A percentile compares a stretch with the other conserved stretches of the same genome.
These are phyloP conservation scores for Phytophthora syringae DNA, from an alignment of 352 stramenopile genomes.

Conservation along the genomic window DNA sequence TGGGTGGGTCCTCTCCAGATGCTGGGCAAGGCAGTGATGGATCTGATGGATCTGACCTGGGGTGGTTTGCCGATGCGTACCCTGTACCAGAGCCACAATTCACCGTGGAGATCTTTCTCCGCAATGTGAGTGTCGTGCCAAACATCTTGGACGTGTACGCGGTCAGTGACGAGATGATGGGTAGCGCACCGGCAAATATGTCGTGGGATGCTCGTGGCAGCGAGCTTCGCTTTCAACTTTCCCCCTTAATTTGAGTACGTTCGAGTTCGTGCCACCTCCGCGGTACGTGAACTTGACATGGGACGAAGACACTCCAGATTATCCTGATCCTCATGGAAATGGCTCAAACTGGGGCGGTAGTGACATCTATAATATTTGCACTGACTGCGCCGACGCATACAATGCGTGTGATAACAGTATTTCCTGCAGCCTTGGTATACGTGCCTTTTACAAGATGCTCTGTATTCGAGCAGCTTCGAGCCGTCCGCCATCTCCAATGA, in stretches of 20 bases:
- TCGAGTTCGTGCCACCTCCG: constrained; percentile 48
- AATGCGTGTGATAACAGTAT: constrained; percentile 34
- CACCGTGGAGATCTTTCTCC: constrained; percentile 40
- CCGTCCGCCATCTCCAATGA: constrained; percentile 7
- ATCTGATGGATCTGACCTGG: constrained; percentile 1
- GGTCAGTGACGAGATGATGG: constrained; percentile 3
- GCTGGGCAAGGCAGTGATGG: constrained; percentile 6
- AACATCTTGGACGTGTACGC: constrained; percentile 15
- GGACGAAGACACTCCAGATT: constrained; percentile 27
- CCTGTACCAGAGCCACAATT: constrained; percentile 33
- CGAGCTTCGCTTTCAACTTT: constrained; percentile 23
- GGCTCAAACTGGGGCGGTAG: constrained; percentile 4
- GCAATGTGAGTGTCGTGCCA: constrained; percentile 42
- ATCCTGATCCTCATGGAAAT: constrained; percentile 20
- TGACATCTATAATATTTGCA: constrained; percentile 24
- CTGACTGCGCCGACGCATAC: constrained; percentile 19
- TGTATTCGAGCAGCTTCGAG: constrained; percentile 21
- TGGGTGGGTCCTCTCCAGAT: constrained; percentile 11
- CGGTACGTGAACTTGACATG: constrained; percentile 40
- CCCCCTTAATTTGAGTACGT: constrained; percentile 44
- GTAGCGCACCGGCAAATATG: constrained; percentile 2
- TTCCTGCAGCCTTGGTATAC: constrained; percentile 49
- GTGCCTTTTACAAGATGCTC: constrained; percentile 31
- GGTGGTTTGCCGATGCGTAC: constrained; percentile 13
- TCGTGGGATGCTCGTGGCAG: constrained; percentile 7